A percentile compares a stretch with the other conserved stretches of the same genome.
Conservation (phyloP, 139 green algal genomes). For the Asterochloris erici region DNA sequence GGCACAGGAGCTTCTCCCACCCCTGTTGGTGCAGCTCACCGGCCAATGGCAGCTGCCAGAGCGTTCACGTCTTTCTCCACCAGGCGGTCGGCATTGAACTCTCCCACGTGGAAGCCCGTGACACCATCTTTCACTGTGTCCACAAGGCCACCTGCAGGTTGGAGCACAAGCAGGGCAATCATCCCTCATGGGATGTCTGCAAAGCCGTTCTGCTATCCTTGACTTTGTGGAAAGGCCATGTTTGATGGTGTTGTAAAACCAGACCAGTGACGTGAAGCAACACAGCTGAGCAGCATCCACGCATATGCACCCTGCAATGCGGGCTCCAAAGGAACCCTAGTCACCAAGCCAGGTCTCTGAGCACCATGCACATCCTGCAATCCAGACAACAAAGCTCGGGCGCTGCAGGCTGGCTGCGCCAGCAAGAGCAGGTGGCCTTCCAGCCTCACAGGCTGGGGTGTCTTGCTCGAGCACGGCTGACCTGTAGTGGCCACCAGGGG, state of each 20-base stretch:
- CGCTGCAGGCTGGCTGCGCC: too few species aligned
- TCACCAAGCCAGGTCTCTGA: too few species aligned
- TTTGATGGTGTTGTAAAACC: too few species aligned
- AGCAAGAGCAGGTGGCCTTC: not conserved
- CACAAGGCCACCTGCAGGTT: slow-evolving; percentile 68
- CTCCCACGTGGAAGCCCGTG: slow-evolving; percentile 97
- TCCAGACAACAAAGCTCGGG: too few species aligned
- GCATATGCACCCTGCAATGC: too few species aligned
- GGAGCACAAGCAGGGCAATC: not conserved
- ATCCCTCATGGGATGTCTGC: not conserved
- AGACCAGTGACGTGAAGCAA: too few species aligned
- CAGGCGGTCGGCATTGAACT: slow-evolving; percentile 77
- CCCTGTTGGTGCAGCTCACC: slow-evolving; percentile 8
- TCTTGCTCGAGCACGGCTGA: too few species aligned
- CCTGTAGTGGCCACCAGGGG: slow-evolving; percentile 93
- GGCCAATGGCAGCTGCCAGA: slow-evolving; percentile 64
- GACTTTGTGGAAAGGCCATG: too few species aligned
- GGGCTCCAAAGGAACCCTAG: too few species aligned
- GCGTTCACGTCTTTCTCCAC: slow-evolving; percentile 71
- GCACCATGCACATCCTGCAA: too few species aligned
- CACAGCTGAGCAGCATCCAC: too few species aligned
- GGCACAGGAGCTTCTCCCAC: not conserved
- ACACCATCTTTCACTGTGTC: slow-evolving; percentile 98
- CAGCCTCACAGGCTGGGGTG: slow-evolving; percentile 16
- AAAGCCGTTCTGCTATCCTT: too few species aligned